Evolutionary conservation across 176 grass and related monocot species (phyloP).

Genomic region (Oryza meyeriana): DNA sequence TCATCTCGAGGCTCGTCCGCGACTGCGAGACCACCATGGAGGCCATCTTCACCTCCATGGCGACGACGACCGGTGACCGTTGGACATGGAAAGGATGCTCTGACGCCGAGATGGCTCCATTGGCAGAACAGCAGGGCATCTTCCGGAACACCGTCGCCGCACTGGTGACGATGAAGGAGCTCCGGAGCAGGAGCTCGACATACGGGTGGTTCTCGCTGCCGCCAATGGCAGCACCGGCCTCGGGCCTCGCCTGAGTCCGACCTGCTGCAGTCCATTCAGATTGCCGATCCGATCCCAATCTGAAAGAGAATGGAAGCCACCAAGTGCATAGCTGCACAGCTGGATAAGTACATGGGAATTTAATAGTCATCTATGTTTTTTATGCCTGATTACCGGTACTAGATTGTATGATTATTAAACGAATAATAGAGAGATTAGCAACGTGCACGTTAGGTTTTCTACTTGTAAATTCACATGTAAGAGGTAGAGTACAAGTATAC

Average conservation of each 20-base stretch:
- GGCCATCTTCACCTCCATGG: conserved; percentile 30
- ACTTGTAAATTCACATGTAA: neutral
- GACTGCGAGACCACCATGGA: conserved; percentile 71
- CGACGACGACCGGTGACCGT: neutral
- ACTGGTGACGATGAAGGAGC: conserved; percentile 61
- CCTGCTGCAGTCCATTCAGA: conserved; percentile 30
- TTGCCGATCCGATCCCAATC: conserved; percentile 46
- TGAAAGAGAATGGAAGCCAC: neutral
- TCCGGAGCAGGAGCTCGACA: conserved; percentile 67
- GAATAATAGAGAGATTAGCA: neutral
- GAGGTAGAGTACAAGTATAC: neutral
- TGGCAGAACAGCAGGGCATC: conserved; percentile 40
- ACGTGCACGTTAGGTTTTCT: neutral
- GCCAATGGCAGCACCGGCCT: conserved; percentile 26
- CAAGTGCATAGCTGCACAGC: no score
- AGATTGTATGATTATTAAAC: neutral
- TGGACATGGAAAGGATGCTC: neutral
- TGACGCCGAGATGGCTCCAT: neutral
- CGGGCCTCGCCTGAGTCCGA: conserved; percentile 28
- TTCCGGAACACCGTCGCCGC: conserved; percentile 64
- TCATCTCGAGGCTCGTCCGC: conserved; percentile 61
- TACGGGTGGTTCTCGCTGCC: conserved; percentile 68
- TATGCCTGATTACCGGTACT: neutral
- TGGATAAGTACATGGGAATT: neutral
- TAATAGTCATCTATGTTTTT: no score